Base-by-base conservation (phyloP, 1,284 basidiomycete genomes). In the Ceratobasidium theobromae region DNA sequence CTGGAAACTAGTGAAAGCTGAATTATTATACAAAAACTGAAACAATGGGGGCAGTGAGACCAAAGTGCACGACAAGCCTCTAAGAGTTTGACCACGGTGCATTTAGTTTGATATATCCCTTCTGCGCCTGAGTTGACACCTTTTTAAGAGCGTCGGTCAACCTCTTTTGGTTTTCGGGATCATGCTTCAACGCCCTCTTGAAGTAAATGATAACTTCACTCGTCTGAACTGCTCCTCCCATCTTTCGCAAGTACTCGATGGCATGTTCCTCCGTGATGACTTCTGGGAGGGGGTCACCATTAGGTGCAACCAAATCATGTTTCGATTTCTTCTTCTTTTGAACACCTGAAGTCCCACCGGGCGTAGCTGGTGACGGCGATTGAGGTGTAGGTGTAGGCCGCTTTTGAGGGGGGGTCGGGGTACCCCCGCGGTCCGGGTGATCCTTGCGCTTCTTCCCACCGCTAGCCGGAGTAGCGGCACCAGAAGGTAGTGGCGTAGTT, bases 391-490 rank as follows among this genome's bases (percentile, higher is more conserved):
- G 51, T 4, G 62, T 54, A 18, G 53, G 49, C 38, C 53, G 62
- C 25, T 53, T 65, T 38, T 53, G 53, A 40, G 62, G 62, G 9
- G 62, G 62, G 18, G 62, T 65, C 21, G 62, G 62, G n/a, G 62
- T 53, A 32, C 62, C 62, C 23, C 41, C 62, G 5, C 62, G 51
- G 28, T 53, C 62, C 5, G 45, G 32, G 11, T 40, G 57, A 11
- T 62, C 57, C 46, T 65, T 65, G 49, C 62, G 62, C 46, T 68
- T 68, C 62, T 69, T 69, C 1, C 65, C 68, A 2, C 55, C 68
- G 40, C 60, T 69, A 28, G 48, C 68, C 1, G 65, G 55, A 30
- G 65, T 30, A 25, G 66, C 43, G 4, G 23, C 21, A 12, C 30
- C 16, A 11, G 53, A 18, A 21, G 67, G 25, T 1, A 62, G 27